Conservation (phyloP, 257 asterid genomes). For the Solanum bulbocastanum region DNA sequence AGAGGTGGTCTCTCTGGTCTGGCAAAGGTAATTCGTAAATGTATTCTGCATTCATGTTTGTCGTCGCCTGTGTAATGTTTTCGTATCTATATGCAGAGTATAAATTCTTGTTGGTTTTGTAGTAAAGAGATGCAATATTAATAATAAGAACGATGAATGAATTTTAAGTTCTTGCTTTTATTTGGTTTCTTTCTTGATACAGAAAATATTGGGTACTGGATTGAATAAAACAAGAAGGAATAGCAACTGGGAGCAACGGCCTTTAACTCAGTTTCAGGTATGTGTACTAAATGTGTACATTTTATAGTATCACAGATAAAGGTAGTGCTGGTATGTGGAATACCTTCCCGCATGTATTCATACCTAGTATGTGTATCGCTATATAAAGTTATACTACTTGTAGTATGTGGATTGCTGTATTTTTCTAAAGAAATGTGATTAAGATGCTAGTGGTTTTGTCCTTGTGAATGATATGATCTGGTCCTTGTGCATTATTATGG, state of each 20-base stretch:
- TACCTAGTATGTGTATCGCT: background rate
- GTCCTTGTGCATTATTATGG: background rate
- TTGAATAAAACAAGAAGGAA: slow-evolving; percentile 89
- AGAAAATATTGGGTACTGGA: slow-evolving; percentile 79
- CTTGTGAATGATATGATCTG: background rate
- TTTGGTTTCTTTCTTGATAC: slow-evolving; percentile 17
- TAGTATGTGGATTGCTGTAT: background rate
- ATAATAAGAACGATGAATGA: background rate
- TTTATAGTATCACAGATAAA: background rate
- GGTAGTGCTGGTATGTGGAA: background rate
- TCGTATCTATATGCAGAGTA: background rate
- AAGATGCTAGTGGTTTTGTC: background rate
- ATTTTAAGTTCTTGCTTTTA: background rate
- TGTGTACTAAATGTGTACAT: background rate
- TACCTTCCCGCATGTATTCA: background rate
- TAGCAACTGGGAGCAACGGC: slow-evolving; percentile 96
- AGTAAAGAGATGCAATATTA: background rate
- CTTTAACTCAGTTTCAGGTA: slow-evolving; percentile 74
- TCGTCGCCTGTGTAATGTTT: background rate
- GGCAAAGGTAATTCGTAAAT: slow-evolving; percentile 49
- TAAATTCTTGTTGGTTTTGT: background rate
- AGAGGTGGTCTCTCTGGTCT: slow-evolving; percentile 93
- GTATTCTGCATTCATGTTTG: background rate
- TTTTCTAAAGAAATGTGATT: background rate
- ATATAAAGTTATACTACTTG: background rate